Evolutionary conservation across 2,329 filamentous ascomycete species (phyloP).

Genomic region (Cladosporium colombiae): DNA sequence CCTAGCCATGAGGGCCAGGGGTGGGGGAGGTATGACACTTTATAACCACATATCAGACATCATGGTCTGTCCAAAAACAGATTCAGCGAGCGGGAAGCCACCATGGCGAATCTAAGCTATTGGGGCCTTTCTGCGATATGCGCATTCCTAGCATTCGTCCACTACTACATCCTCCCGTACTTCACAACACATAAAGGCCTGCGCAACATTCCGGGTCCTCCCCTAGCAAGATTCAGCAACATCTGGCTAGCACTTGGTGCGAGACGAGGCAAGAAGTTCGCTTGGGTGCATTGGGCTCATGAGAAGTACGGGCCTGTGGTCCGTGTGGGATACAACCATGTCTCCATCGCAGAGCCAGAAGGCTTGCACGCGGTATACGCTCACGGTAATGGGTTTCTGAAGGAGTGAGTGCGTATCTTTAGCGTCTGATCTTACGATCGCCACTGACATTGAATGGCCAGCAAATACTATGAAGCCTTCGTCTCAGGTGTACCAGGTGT

Average conservation of each 20-base stretch:
- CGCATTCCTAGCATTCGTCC: background rate
- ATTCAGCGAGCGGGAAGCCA: background rate
- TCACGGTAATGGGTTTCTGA: slow-evolving; percentile 40
- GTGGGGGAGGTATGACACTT: background rate
- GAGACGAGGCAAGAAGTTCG: slow-evolving; percentile 27
- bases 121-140: background rate
- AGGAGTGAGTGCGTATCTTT: slow-evolving; percentile 26
- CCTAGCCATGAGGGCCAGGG: background rate
- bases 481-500: slow-evolving; percentile 38
- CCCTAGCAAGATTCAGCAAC: slow-evolving; percentile 29
- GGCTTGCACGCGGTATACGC: slow-evolving; percentile 29
- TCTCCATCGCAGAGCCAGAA: slow-evolving; percentile 30
- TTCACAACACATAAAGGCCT: slow-evolving; percentile 27
- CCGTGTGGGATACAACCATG: slow-evolving; percentile 12
- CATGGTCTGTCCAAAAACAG: background rate
- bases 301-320: slow-evolving; percentile 8
- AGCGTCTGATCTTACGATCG: background rate
- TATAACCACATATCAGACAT: background rate
- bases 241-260: slow-evolving; percentile 28
- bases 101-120: background rate
- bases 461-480: slow-evolving; percentile 39
- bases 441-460: background rate
- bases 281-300: slow-evolving; percentile 26
- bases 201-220: slow-evolving; percentile 26
- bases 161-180: slow-evolving; percentile 29